phyloP scores from a whole-genome alignment of 257 asterid genomes.

The Osmanthus fragrans region DNA sequence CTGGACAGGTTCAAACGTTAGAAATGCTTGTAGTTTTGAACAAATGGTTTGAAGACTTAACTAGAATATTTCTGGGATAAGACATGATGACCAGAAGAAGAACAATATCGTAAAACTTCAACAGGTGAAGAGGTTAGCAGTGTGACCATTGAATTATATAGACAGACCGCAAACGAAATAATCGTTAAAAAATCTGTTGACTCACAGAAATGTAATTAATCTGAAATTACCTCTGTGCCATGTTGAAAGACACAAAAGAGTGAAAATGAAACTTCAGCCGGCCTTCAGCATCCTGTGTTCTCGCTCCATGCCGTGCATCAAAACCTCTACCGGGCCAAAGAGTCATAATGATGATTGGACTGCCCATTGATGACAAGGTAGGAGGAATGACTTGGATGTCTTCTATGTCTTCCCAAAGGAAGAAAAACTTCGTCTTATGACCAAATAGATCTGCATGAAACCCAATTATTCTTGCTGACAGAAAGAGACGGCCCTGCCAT shows the following conservation, averaged over 20 bases:
- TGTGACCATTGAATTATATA: not conserved
- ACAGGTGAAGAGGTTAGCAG: not conserved
- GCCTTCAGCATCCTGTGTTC: conserved; percentile 83
- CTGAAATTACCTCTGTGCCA: conserved; percentile 72
- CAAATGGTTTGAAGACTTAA: not conserved
- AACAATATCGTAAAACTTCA: not conserved
- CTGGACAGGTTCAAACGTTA: not conserved
- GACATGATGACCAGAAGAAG: conserved; percentile 1
- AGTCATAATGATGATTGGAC: conserved; percentile 79
- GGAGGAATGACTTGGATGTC: conserved; percentile 86
- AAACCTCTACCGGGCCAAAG: conserved; percentile 85
- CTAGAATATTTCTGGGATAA: not conserved
- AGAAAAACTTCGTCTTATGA: conserved; percentile 89
- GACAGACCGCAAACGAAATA: not conserved
- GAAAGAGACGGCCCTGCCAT: conserved; percentile 90
- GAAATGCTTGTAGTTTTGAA: not conserved
- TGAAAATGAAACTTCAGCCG: conserved; percentile 92
- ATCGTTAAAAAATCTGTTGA: not conserved
- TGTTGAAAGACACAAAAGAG: conserved; percentile 87
- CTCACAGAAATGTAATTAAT: not conserved
- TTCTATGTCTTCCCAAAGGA: conserved; percentile 98
- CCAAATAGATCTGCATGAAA: conserved; percentile 96
- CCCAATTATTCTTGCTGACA: conserved; percentile 98
- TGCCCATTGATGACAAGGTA: conserved; percentile 95
- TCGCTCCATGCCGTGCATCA: conserved; percentile 95